phyloP scores from a whole-genome alignment of 768 basidiomycete species.

The Infundibulicybe gibba region DNA sequence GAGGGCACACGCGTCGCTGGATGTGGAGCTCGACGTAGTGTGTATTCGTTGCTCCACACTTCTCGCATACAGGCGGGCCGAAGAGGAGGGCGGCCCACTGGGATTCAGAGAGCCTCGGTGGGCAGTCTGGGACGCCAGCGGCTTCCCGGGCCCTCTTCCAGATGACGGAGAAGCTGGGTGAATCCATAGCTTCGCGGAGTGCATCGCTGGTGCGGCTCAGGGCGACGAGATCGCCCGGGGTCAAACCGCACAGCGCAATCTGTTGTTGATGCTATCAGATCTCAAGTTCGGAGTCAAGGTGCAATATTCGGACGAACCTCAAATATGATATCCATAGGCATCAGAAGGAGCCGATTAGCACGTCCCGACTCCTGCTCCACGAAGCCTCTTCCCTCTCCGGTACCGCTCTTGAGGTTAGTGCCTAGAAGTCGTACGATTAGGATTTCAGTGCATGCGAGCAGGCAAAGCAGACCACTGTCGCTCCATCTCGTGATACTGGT shows the following conservation, averaged over 20 bases:
- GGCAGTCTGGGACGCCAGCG: conserved; percentile 14
- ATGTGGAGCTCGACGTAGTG: no score
- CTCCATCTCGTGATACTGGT: no score
- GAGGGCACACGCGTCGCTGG: no score
- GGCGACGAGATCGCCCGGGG: conserved; percentile 18
- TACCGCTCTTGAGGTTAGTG: no score
- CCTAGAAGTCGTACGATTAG: no score
- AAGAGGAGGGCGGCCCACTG: conserved; percentile 24
- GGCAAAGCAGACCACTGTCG: no score
- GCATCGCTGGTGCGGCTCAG: conserved; percentile 18
- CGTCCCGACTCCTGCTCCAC: no score
- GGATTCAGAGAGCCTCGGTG: conserved; percentile 17
- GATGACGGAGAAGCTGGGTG: conserved; percentile 10
- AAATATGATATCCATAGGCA: neutral
- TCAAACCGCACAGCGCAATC: conserved; percentile 21
- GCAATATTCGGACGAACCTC: neutral
- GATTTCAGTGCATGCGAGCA: no score
- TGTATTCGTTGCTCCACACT: no score
- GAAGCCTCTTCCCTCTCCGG: no score
- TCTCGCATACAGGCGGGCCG: neutral
- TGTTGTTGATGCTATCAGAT: conserved; percentile 1
- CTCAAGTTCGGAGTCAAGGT: neutral
- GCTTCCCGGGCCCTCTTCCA: conserved; percentile 19
- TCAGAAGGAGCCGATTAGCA: neutral
- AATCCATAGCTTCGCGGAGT: conserved; percentile 15